Evolutionary conservation across 495 filamentous ascomycete species (phyloP), one percentile per base, ranked within the genome.

Genomic region (Usnea hakonensis): DNA sequence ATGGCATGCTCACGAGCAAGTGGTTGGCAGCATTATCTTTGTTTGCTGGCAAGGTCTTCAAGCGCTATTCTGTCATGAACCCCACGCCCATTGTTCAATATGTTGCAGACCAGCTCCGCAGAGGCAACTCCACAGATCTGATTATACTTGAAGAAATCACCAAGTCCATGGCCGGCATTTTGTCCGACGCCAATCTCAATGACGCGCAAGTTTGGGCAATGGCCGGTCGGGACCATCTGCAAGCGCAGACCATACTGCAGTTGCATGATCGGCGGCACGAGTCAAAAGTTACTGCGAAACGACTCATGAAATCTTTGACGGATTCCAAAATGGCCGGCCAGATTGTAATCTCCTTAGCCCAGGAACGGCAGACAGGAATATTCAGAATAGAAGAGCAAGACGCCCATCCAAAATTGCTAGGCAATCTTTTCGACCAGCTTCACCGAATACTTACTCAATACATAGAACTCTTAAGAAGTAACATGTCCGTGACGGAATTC

Each of bases 141-240:
- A 87, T 95, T 57, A 86, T 99, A 57, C 72, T 99, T 48, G 87
- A 94, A 70, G 87, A 97, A 66, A 76, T 97, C 43, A 88, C 96
- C 53, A 85, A 81, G 36, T 89, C 89, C 5, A 97, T 97, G 95
- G 88, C 89, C 17, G 95, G 95, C 38, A 90, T 99, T 41, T 85
- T 91, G 28, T 85, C 91, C 0, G 88, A 91, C 66, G 78, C 85
- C 41, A 87, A 90, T 69, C 89, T 95, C 64, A 97, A 89, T 40
- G 94, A 99, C 58, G 75, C 82, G 16, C 92, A 97, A 70, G 80
- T 95, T 6, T 80, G 85, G 55, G 90, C 88, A 17, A 88, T 99
- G 83, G 88, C 90, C 17, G 91, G 91, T 57, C 93, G 94, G 11
- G 85, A 89, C 41, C 66, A 86, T 43, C 79, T 99, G 3, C 87